Percentiles rank a stretch among this genome's conserved stretches.
Conservation (phyloP, 495 filamentous ascomycete species). For the Bacidia gigantensis region DNA sequence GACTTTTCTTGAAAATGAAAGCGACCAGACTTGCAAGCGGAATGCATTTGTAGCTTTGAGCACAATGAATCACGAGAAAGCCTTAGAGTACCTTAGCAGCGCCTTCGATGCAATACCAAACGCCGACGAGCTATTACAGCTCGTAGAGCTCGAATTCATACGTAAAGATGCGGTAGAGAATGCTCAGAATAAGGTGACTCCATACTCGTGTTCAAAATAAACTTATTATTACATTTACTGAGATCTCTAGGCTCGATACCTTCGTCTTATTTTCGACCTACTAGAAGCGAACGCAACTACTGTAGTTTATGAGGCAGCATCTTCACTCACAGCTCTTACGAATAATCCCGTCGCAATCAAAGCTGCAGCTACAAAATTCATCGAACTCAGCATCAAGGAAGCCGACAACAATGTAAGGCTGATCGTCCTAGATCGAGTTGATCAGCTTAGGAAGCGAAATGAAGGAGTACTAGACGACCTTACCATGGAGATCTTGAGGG, state of each 20-base stretch:
- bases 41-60: constrained; percentile 91
- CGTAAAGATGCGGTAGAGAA: constrained; percentile 95
- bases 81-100: constrained; percentile 75
- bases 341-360: constrained; percentile 97
- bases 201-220: too few relatives aligned
- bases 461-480: constrained; percentile 88
- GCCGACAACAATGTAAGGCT: constrained; percentile 98
- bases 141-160: constrained; percentile 93
- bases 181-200: constrained; percentile 71
- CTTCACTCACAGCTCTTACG: constrained; percentile 84
- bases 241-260: constrained; percentile 68
- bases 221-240: too few relatives aligned
- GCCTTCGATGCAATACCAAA: constrained; percentile 91
- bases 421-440: constrained; percentile 89
- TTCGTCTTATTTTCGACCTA: constrained; percentile 92
- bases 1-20: constrained; percentile 81
- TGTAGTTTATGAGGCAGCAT: constrained; percentile 97
- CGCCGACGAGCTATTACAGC: constrained; percentile 82
- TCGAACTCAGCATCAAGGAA: constrained; percentile 91
- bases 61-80: constrained; percentile 85
- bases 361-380: constrained; percentile 88
- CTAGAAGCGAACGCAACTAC: constrained; percentile 87
- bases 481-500: constrained; percentile 95
- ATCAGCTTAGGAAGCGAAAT: constrained; percentile 81
- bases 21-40: constrained; percentile 90